phyloP scores from a whole-genome alignment of 768 basidiomycete species.

The Leucosporidium yakuticum region DNA sequence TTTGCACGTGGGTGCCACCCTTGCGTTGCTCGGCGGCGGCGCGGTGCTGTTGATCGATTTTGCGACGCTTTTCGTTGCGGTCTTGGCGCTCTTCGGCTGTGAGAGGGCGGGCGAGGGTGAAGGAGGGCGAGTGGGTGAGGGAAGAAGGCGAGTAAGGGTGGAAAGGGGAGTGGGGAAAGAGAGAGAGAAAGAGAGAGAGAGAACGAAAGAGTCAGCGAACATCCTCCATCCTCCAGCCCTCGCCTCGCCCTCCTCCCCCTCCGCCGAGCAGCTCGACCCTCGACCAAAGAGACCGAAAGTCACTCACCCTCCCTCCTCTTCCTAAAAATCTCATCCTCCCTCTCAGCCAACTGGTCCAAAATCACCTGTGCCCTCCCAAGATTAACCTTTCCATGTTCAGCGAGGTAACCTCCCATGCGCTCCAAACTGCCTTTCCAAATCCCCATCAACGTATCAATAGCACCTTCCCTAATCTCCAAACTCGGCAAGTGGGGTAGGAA shows the following conservation, averaged over 20 bases:
- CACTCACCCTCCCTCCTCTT: slow-evolving; percentile 79
- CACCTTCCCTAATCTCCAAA: slow-evolving; percentile 97
- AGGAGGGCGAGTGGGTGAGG: background rate
- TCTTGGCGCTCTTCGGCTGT: slow-evolving; percentile 91
- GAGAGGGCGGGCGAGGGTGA: background rate
- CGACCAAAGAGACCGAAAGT: too few species aligned
- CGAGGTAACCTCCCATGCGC: slow-evolving; percentile 95
- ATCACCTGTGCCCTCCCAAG: slow-evolving; percentile 84
- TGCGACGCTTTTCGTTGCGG: slow-evolving; percentile 76
- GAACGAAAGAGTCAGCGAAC: background rate
- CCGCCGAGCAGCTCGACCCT: background rate
- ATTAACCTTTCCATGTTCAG: slow-evolving; percentile 84
- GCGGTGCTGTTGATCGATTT: slow-evolving; percentile 32
- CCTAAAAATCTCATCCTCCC: slow-evolving; percentile 94
- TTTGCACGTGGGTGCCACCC: slow-evolving; percentile 21
- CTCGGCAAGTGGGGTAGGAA: slow-evolving; percentile 97
- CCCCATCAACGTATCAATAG: slow-evolving; percentile 89
- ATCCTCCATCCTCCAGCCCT: slow-evolving; percentile 13
- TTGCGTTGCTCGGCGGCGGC: slow-evolving; percentile 7
- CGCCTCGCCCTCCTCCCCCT: background rate
- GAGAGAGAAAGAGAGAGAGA: too few species aligned
- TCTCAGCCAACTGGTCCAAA: slow-evolving; percentile 84
- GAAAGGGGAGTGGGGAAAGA: background rate
- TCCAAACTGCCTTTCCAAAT: slow-evolving; percentile 93
- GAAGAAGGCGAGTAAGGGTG: slow-evolving; percentile 5